Evolutionary conservation across 768 basidiomycete genomes (phyloP).

Genomic region (Polyporus arcularius): DNA sequence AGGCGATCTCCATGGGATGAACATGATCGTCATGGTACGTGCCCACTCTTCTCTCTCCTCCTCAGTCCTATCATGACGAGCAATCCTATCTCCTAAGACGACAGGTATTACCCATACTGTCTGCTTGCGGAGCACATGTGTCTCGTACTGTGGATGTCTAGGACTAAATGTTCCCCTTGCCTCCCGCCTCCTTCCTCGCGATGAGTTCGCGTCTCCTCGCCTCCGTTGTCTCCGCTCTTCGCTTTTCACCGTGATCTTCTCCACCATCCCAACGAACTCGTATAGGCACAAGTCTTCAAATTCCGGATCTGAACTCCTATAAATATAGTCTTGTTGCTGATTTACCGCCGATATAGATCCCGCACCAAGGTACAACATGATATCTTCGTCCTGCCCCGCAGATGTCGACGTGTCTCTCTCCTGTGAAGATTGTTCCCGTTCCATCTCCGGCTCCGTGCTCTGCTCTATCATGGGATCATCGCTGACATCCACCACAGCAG

Average conservation of each 20-base stretch:
- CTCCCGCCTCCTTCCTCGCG: neutral
- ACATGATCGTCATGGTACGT: neutral
- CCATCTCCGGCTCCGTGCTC: too few species aligned
- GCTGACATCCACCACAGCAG: too few species aligned
- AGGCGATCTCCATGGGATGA: neutral
- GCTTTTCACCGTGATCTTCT: neutral
- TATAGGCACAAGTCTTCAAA: neutral
- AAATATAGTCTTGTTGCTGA: neutral
- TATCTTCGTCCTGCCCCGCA: neutral
- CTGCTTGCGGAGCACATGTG: neutral
- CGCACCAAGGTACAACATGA: neutral
- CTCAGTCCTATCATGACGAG: neutral
- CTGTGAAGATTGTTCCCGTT: too few species aligned
- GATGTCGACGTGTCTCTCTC: too few species aligned
- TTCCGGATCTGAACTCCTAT: neutral
- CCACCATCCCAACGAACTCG: neutral
- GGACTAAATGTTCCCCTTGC: neutral
- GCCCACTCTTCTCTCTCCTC: neutral
- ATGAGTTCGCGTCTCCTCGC: too few species aligned
- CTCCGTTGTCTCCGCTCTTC: neutral
- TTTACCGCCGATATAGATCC: neutral
- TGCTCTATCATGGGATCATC: too few species aligned
- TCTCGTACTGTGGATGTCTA: slow-evolving; percentile 1
- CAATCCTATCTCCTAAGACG: neutral
- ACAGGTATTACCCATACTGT: slow-evolving; percentile 2